Percentiles rank a stretch among this genome's conserved stretches.
phyloP scores from a whole-genome alignment of 345 rosid genomes.

The Reutealis trisperma region DNA sequence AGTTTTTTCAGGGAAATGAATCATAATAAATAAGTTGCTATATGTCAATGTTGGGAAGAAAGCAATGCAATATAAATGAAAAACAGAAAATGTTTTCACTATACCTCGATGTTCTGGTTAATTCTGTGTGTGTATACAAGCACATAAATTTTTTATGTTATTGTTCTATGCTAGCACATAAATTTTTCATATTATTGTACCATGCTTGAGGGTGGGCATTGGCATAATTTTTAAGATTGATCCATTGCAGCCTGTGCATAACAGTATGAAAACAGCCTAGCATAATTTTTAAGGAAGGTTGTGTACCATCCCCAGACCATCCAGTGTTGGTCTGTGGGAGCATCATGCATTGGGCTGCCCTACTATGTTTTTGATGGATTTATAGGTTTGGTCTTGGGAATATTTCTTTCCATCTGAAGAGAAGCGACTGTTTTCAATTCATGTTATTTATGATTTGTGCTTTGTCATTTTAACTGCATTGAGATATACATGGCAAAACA shows the following conservation, averaged over 20 bases:
- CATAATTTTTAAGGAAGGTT: background rate
- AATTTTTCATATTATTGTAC: too few relatives aligned
- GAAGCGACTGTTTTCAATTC: background rate
- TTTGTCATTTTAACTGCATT: background rate
- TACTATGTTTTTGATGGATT: background rate
- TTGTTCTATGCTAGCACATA: too few relatives aligned
- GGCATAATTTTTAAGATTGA: too few relatives aligned
- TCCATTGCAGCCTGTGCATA: background rate
- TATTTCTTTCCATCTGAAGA: background rate
- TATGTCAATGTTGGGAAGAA: too few relatives aligned
- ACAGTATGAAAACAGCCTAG: background rate
- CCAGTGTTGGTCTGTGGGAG: background rate
- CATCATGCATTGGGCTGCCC: background rate
- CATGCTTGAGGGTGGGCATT: too few relatives aligned
- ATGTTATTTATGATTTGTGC: background rate
- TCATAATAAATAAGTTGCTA: too few relatives aligned
- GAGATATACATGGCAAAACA: background rate
- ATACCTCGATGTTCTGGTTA: too few relatives aligned
- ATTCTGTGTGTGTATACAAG: too few relatives aligned
- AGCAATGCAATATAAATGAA: too few relatives aligned
- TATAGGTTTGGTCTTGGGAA: background rate
- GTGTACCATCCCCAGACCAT: background rate
- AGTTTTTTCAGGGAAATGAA: too few relatives aligned
- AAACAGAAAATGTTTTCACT: too few relatives aligned
- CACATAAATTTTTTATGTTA: too few relatives aligned